Conservation (phyloP, 306 rosid species). For the Prunus fruticosa region DNA sequence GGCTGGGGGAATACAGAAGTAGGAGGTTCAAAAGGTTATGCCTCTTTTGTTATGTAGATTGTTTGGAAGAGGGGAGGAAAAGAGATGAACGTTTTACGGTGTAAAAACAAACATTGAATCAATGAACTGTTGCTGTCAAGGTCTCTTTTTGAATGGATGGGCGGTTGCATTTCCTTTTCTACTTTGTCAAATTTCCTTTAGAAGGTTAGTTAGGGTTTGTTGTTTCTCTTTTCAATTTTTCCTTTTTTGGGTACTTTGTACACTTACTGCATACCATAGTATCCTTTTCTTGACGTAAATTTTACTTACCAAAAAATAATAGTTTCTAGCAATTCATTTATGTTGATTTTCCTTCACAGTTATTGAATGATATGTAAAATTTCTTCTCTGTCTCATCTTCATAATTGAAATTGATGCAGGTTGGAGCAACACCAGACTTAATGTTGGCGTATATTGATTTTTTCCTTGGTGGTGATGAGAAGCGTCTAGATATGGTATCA, state of each 20-base stretch:
- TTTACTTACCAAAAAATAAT: background rate
- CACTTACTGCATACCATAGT: background rate
- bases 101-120: background rate
- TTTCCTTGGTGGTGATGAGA: conserved; percentile 99
- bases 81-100: background rate
- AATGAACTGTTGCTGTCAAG: background rate
- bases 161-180: background rate
- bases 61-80: background rate
- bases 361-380: conserved; percentile 13
- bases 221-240: background rate
- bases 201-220: background rate
- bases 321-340: background rate
- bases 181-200: background rate
- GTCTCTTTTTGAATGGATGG: background rate
- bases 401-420: conserved; percentile 55
- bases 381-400: conserved; percentile 14
- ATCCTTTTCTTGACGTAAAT: background rate
- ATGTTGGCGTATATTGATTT: conserved; percentile 95
- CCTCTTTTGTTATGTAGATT: background rate
- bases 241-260: background rate
- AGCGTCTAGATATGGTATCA: conserved; percentile 86
- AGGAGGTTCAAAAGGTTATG: background rate
- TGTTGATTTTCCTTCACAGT: background rate
- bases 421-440: conserved; percentile 93
- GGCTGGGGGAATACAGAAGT: background rate